Evolutionary conservation across 1,139 yeast species (phyloP).

Genomic region (Pichia sp.): DNA sequence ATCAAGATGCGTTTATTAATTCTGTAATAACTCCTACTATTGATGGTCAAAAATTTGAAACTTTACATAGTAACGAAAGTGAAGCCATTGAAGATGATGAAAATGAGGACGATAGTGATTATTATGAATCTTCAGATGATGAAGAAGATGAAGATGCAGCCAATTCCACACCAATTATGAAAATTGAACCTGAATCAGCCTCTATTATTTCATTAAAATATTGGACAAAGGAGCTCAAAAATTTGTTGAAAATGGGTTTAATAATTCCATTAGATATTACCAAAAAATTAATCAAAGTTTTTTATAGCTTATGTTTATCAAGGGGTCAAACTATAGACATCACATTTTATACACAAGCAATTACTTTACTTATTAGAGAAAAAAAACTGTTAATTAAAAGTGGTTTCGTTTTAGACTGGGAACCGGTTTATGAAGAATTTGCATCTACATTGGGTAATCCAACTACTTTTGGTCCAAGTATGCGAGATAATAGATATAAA

Average conservation of each 20-base stretch:
- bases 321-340: constrained; percentile 68
- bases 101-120: constrained; percentile 37
- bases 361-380: constrained; percentile 52
- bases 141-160: constrained; percentile 28
- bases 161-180: constrained; percentile 32
- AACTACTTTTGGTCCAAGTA: constrained; percentile 34
- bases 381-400: constrained; percentile 35
- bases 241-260: constrained; percentile 75
- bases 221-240: constrained; percentile 84
- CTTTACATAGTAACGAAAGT: constrained; percentile 35
- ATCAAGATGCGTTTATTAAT: constrained; percentile 12
- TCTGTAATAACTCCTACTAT: constrained; percentile 2
- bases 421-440: constrained; percentile 38
- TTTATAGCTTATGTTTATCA: constrained; percentile 64
- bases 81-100: constrained; percentile 38
- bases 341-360: constrained; percentile 58
- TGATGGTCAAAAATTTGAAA: constrained; percentile 34
- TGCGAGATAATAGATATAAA: constrained; percentile 32
- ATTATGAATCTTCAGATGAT: constrained; percentile 37
- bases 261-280: constrained; percentile 69
- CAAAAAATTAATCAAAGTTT: constrained; percentile 59
- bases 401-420: constrained; percentile 49
- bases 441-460: constrained; percentile 44
- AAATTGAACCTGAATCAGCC: constrained; percentile 60
- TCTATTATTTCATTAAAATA: constrained; percentile 70